phyloP scores from a whole-genome alignment of 2,329 filamentous ascomycete species.

The Phialophora macrospora region DNA sequence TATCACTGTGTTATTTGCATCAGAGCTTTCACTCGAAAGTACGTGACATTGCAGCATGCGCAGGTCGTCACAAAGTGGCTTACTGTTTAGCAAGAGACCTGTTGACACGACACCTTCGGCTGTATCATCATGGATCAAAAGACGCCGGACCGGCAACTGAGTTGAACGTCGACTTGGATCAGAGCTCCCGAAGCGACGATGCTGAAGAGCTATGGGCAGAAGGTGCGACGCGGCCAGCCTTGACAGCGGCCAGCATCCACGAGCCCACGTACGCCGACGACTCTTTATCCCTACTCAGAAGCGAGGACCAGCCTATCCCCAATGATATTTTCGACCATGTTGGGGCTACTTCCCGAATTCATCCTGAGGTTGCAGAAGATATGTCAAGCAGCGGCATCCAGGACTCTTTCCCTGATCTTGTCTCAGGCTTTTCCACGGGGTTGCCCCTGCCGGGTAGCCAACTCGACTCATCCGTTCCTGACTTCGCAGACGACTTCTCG shows the following conservation, averaged over 20 bases:
- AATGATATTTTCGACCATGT: background rate
- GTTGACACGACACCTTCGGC: constrained; percentile 1
- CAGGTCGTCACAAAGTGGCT: background rate
- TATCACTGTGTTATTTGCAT: background rate
- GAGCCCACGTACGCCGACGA: background rate
- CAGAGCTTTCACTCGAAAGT: constrained; percentile 9
- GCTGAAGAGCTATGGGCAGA: background rate
- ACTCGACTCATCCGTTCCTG: constrained; percentile 6
- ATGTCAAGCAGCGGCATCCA: background rate
- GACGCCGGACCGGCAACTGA: background rate
- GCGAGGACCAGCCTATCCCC: background rate
- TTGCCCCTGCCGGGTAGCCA: constrained; percentile 3
- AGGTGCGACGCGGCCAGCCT: background rate
- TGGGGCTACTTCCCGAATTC: background rate
- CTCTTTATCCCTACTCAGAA: background rate
- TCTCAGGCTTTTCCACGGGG: constrained; percentile 2
- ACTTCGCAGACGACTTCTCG: constrained; percentile 14
- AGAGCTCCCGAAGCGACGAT: background rate
- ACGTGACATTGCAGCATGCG: background rate
- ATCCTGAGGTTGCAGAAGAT: background rate
- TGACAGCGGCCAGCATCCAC: background rate
- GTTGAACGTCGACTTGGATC: background rate
- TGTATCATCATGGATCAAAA: background rate
- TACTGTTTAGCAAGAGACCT: constrained; percentile 8
- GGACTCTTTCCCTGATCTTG: background rate